phyloP scores from a whole-genome alignment of 139 green algal species.

The Edaphochlamys debaryana region DNA sequence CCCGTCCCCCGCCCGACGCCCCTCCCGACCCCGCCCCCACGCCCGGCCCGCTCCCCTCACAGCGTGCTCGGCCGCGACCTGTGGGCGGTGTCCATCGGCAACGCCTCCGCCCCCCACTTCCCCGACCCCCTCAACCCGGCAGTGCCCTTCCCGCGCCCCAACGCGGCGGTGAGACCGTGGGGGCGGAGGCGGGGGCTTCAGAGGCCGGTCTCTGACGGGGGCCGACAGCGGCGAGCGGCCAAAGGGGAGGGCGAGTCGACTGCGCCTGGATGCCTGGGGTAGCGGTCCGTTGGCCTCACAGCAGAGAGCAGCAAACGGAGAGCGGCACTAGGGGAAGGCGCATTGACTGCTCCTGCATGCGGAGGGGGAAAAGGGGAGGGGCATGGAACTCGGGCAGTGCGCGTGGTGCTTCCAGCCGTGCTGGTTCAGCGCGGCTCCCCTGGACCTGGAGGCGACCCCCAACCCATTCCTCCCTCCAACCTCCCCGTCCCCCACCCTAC shows the following conservation, averaged over 20 bases:
- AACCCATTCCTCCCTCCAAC: not conserved
- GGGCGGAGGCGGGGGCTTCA: not conserved
- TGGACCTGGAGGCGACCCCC: too few species aligned
- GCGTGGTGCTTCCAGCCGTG: too few species aligned
- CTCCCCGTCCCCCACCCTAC: not conserved
- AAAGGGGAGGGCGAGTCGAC: too few species aligned
- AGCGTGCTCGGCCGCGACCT: constrained; percentile 6
- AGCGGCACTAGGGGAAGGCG: not conserved
- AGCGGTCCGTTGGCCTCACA: too few species aligned
- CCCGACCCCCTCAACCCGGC: not conserved
- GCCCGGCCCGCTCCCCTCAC: not conserved
- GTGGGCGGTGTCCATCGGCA: not conserved
- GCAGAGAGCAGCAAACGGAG: too few species aligned
- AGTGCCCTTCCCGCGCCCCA: constrained; percentile 4
- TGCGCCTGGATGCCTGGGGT: too few species aligned
- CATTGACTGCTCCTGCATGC: not conserved
- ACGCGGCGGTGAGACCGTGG: not conserved
- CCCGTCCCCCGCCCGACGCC: not conserved
- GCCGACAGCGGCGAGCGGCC: not conserved
- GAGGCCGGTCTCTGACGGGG: not conserved
- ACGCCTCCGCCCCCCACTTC: not conserved
- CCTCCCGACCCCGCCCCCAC: not conserved
- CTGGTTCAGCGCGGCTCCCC: not conserved
- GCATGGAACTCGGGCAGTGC: not conserved
- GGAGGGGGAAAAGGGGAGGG: too few species aligned